Evolutionary conservation across 805 yeast genomes (phyloP).

Genomic region (Yarrowia alimentaria): DNA sequence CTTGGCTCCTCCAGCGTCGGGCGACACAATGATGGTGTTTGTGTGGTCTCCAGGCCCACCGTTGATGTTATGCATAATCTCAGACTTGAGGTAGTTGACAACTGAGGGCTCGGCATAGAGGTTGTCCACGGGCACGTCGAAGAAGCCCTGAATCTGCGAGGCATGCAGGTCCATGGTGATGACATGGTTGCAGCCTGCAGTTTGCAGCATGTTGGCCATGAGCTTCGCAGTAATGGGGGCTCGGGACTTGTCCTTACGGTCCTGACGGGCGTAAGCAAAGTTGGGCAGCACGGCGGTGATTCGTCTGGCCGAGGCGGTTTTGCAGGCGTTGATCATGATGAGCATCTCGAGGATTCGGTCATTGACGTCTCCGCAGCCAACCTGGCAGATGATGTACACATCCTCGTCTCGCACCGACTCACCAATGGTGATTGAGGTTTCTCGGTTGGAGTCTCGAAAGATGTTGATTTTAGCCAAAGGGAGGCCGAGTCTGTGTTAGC

Average conservation of each 20-base stretch:
- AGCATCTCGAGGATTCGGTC: constrained; percentile 84
- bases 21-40: constrained; percentile 81
- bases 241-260: constrained; percentile 91
- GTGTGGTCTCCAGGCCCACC: constrained; percentile 41
- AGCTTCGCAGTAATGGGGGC: constrained; percentile 97
- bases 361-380: constrained; percentile 82
- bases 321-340: constrained; percentile 90
- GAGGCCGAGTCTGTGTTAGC: constrained; percentile 49
- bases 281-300: constrained; percentile 94
- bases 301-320: constrained; percentile 89
- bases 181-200: constrained; percentile 95
- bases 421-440: constrained; percentile 82
- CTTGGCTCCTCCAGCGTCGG: constrained; percentile 99
- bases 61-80: constrained; percentile 47
- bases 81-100: constrained; percentile 65
- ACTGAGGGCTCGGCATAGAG: constrained; percentile 94
- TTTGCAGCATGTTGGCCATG: constrained; percentile 86
- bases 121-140: constrained; percentile 94
- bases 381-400: constrained; percentile 51
- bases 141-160: constrained; percentile 96
- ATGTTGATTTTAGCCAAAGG: constrained; percentile 71
- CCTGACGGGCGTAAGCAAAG: constrained; percentile 97
- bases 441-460: constrained; percentile 78
- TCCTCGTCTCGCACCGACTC: constrained; percentile 94
- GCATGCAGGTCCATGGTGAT: constrained; percentile 98